Percentiles rank a stretch among this genome's conserved stretches.
Evolutionary conservation across 441 rosid species (phyloP).

Genomic region (Melastoma candidum): DNA sequence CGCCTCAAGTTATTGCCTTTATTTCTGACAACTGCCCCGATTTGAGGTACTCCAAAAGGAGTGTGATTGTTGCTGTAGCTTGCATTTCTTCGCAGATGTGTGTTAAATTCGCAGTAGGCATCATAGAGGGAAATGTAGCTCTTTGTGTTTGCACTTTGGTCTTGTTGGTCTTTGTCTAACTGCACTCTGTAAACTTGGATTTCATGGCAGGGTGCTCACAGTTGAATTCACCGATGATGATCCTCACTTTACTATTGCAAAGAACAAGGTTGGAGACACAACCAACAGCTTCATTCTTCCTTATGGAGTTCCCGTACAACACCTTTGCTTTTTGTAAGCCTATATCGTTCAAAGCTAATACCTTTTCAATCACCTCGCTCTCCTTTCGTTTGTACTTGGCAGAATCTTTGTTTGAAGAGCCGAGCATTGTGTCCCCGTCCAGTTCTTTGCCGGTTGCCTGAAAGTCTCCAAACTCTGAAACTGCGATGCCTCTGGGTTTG

Average conservation of each 20-base stretch:
- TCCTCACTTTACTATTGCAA: constrained; percentile 16
- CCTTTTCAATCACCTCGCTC: too few relatives aligned
- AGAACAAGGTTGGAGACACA: constrained; percentile 38
- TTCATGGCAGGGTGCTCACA: constrained; percentile 30
- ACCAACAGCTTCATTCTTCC: too few relatives aligned
- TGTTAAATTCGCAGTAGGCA: too few relatives aligned
- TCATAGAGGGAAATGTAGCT: too few relatives aligned
- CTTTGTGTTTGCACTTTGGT: too few relatives aligned
- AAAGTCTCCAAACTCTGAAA: constrained; percentile 35
- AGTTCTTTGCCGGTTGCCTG: constrained; percentile 17
- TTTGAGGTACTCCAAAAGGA: constrained; percentile 30
- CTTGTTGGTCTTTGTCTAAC: too few relatives aligned
- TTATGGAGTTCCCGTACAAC: too few relatives aligned
- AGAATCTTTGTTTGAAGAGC: constrained; percentile 47
- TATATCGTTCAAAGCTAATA: too few relatives aligned
- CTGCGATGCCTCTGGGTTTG: constrained; percentile 36
- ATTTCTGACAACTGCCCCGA: constrained; percentile 36
- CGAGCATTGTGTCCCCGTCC: constrained; percentile 14
- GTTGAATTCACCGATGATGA: constrained; percentile 38
- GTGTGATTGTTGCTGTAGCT: too few relatives aligned
- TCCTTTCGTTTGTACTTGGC: constrained; percentile 6
- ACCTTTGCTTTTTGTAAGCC: too few relatives aligned
- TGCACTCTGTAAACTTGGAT: too few relatives aligned
- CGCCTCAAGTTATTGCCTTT: constrained; percentile 25
- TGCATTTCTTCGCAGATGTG: too few relatives aligned